phyloP scores from a whole-genome alignment of 495 filamentous ascomycete species.

The Talaromyces borbonicus region DNA sequence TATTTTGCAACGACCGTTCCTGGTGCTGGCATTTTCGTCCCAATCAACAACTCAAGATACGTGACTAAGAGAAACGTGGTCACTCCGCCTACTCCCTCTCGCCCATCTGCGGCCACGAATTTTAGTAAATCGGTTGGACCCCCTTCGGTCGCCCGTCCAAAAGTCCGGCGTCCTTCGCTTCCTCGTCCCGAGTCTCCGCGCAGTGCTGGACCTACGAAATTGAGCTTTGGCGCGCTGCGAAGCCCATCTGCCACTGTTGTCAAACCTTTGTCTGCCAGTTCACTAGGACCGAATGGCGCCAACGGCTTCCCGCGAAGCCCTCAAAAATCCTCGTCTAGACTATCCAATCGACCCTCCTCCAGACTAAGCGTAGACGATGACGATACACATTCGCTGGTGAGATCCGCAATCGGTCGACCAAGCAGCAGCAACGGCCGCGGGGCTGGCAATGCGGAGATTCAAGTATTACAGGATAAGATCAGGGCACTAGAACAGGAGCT shows the following conservation, averaged over 20 bases:
- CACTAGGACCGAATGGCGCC: conserved; percentile 18
- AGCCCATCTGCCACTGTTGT: conserved; percentile 25
- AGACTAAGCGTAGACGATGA: conserved; percentile 34
- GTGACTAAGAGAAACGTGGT: conserved; percentile 51
- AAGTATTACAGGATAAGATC: conserved; percentile 50
- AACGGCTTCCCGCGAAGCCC: conserved; percentile 31
- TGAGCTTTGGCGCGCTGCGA: conserved; percentile 45
- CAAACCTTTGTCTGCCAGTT: conserved; percentile 2
- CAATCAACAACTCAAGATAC: conserved; percentile 74
- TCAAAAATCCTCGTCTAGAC: conserved; percentile 32
- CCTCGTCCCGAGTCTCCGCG: conserved; percentile 75
- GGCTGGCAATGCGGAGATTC: conserved; percentile 32
- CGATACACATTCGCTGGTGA: conserved; percentile 12
- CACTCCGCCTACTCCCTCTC: conserved; percentile 60
- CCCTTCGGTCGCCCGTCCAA: conserved; percentile 54
- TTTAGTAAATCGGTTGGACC: conserved; percentile 84
- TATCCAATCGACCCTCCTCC: conserved; percentile 34
- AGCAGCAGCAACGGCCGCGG: conserved; percentile 19
- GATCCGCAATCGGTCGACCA: conserved; percentile 18
- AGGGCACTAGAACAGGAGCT: conserved; percentile 55
- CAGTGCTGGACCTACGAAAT: conserved; percentile 40
- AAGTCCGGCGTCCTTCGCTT: conserved; percentile 55
- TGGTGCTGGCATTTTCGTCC: conserved; percentile 89
- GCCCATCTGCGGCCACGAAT: conserved; percentile 33
- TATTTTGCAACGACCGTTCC: conserved; percentile 77